Evolutionary conservation across 139 green algal species (phyloP), one percentile per base, ranked within the genome.

Genomic region (Auxenochlorella pyrenoidosa): DNA sequence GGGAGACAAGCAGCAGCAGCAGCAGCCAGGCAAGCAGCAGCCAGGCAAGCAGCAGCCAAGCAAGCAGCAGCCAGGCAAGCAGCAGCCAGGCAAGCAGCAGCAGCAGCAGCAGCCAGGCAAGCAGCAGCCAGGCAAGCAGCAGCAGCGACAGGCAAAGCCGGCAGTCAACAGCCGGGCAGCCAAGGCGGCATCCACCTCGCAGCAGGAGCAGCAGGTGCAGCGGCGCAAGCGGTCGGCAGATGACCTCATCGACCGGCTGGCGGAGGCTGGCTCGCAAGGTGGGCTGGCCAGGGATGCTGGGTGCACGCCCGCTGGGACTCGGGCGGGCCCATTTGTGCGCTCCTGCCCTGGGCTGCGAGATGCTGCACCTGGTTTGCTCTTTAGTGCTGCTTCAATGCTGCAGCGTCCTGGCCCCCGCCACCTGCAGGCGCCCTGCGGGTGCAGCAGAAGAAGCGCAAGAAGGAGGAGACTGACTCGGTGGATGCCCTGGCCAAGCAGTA

Each of bases 401-500:
- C 13, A 12, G 13, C 13, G 30, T 41, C 30, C 34, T 75, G 12
- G 30, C 15, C 63, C 28, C 71, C 15, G 3, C 10, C 34, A 6
- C 24, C 43, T 63, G 83, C 68, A 79, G 83, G 84, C 75, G 44
- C n/a, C 15, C 54, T 63, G 15, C 54, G 54, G 41, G 18, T 72
- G 76, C 85, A 71, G 60, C 22, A 43, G 38, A 78, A 72, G 47
- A 72, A 85, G 85, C 60, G 75, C n/a, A 79, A 79, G 63, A 71
- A 88, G 63, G 65, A 79, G 85, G 58, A 88, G 60, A 73, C 36
- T 1, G 92, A 94, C 78, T 63, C 59, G 0, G 85, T 94, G 26
- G 93, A 95, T 75, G 41, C 26, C 12, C 65, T 94, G 44, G 89
- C 80, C 28, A 81, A 77, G 59, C 58, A 88, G 34, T 91, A 90